phyloP scores from a whole-genome alignment of 2,329 filamentous ascomycete genomes.

The Calonectria pseudoturangicola region DNA sequence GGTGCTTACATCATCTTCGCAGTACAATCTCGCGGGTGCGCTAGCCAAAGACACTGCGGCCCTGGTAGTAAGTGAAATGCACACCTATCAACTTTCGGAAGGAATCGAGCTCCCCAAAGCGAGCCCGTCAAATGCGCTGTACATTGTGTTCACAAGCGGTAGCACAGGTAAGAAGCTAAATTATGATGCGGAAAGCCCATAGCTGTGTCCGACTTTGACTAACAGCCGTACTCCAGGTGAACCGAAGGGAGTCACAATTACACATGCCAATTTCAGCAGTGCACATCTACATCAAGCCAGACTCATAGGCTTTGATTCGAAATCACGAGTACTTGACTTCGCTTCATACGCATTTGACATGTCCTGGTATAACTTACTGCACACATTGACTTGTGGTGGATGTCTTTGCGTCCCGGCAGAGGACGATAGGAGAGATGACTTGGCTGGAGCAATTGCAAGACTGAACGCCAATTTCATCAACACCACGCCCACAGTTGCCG shows the following conservation, averaged over 20 bases:
- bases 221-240: conserved; percentile 20
- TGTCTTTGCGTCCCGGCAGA: conserved; percentile 37
- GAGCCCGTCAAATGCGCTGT: conserved; percentile 14
- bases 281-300: conserved; percentile 24
- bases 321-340: conserved; percentile 22
- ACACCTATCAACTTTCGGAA: conserved; percentile 15
- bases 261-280: conserved; percentile 10
- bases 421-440: conserved; percentile 23
- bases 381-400: conserved; percentile 28
- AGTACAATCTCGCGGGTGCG: conserved; percentile 6
- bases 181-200: conserved; percentile 1
- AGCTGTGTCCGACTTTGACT: conserved; percentile 20
- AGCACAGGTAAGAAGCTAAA: conserved; percentile 22
- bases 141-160: conserved; percentile 20
- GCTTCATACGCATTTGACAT: conserved; percentile 36
- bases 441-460: conserved; percentile 13
- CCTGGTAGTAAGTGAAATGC: conserved; percentile 13
- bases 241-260: conserved; percentile 16
- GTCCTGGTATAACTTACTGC: conserved; percentile 22
- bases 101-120: conserved; percentile 12
- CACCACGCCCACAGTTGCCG: conserved; percentile 26
- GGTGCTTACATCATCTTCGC: conserved; percentile 4
- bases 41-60: conserved; percentile 10
- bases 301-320: conserved; percentile 10
- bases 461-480: conserved; percentile 22